Base-by-base conservation (phyloP, 805 yeast species). In the Millerozyma acaciae region DNA sequence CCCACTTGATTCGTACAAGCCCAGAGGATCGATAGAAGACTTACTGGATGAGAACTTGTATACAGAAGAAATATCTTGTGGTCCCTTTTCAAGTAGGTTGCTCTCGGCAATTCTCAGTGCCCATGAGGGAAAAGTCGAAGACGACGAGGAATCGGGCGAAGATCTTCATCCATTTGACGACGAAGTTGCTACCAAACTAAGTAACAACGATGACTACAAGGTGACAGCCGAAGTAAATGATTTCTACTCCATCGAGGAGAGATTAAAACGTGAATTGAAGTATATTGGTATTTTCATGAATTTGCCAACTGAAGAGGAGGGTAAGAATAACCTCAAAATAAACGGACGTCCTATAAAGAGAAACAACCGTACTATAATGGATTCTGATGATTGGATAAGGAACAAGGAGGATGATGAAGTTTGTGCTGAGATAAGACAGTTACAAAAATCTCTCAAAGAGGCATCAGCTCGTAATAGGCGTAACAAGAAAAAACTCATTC, bases 361-460 rank as follows among this genome's bases (percentile, higher is more conserved):
- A 12, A 43, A 42, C 21, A 33, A 45, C 8, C 53, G 52, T 4
- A 55, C 52, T 30, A 62, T 66, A n/a, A 48, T 66, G n/a, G 73
- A 66, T 40, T 73, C 76, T 33, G 85, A 80, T 52, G 71, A 66
- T 18, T 89, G 97, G 97, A 60, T 81, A 9, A 70, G 71, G 31
- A 78, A 79, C 24, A 75, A 84, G 37, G 96, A 93, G 51, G 99
- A 93, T 56, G 99, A 93, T 60, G 97, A 93, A 57, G 76, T 93
- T 4, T 81, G 94, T 41, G 78, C 82, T 1, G 97, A 90, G 51
- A 62, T 93, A 40, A 70, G 98, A 38, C 55, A 54, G 10, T 63
- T 90, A 31, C 97, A 93, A 51, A 62, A 65, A 28, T 78, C 83
- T 37, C 64, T 93, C 38, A 75, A 70, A 42, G 72, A 68, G 14